A percentile compares a stretch with the other conserved stretches of the same genome.
Conservation (phyloP, 2,329 filamentous ascomycete genomes). For the Catunica adiposa region DNA sequence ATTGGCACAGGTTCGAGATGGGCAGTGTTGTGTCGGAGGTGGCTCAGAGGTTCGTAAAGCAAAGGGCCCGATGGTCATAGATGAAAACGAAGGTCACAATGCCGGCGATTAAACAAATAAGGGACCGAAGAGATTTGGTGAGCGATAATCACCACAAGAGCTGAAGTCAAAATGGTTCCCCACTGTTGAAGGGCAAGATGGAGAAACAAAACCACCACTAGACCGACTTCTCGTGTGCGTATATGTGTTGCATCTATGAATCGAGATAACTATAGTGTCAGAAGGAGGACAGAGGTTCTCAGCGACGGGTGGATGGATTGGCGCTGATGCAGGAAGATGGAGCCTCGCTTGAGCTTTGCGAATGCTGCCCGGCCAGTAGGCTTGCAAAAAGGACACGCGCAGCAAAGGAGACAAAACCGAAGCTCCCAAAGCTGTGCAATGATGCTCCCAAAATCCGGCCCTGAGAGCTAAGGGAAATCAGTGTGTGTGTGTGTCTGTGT, state of each 20-base stretch:
- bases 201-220: constrained; percentile 3
- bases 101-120: neutral
- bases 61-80: neutral
- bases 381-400: constrained; percentile 1
- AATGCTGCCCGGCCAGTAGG: constrained; percentile 1
- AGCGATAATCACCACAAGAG: neutral
- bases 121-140: neutral
- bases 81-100: neutral
- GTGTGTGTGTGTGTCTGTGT: too few species aligned
- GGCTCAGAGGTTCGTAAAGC: too few species aligned
- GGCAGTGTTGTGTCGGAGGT: neutral
- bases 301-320: constrained; percentile 8
- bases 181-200: constrained; percentile 1
- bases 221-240: neutral
- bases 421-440: neutral
- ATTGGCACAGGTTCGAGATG: neutral
- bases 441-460: neutral
- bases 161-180: neutral
- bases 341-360: constrained; percentile 11
- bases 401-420: neutral
- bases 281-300: neutral
- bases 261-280: constrained; percentile 1
- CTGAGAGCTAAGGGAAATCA: too few species aligned
- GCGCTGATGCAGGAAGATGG: constrained; percentile 12
- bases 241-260: too few species aligned